Percentiles rank a stretch among this genome's conserved stretches.
Evolutionary conservation across 768 basidiomycete genomes (phyloP).

Genomic region (Lepiota subincarnata): DNA sequence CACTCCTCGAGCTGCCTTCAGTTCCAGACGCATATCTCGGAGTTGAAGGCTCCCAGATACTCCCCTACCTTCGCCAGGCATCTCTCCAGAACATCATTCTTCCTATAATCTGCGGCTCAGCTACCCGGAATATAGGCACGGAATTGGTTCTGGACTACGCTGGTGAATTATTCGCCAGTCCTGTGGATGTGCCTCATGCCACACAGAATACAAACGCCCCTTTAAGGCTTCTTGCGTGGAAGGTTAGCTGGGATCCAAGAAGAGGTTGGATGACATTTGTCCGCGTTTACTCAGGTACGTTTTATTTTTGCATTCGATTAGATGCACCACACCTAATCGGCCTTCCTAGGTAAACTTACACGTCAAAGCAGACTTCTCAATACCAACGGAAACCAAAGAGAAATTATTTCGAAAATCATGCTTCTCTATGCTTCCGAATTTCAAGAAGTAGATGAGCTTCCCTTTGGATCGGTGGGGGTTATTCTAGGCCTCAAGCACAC

Average conservation of each 20-base stretch:
- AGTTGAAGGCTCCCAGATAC: conserved; percentile 47
- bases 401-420: conserved; percentile 70
- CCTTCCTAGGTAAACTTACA: conserved; percentile 57
- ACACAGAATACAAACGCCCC: conserved; percentile 42
- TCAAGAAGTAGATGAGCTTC: conserved; percentile 74
- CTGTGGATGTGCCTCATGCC: conserved; percentile 57
- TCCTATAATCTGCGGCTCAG: conserved; percentile 82
- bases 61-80: conserved; percentile 63
- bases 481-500: conserved; percentile 80
- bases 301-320: not conserved
- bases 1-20: conserved; percentile 53
- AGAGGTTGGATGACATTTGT: conserved; percentile 93
- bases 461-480: conserved; percentile 82
- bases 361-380: conserved; percentile 62
- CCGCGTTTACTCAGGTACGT: conserved; percentile 78
- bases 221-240: conserved; percentile 76
- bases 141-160: conserved; percentile 78
- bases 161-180: conserved; percentile 76
- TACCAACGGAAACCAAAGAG: conserved; percentile 60
- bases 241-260: conserved; percentile 80
- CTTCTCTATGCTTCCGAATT: conserved; percentile 74
- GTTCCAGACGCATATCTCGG: conserved; percentile 62
- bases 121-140: conserved; percentile 77
- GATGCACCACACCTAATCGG: conserved; percentile 1
- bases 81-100: conserved; percentile 63